Evolutionary conservation across 129 eudicot species (phyloP), one percentile per base, ranked within the genome.

Genomic region (Apium graveolens): DNA sequence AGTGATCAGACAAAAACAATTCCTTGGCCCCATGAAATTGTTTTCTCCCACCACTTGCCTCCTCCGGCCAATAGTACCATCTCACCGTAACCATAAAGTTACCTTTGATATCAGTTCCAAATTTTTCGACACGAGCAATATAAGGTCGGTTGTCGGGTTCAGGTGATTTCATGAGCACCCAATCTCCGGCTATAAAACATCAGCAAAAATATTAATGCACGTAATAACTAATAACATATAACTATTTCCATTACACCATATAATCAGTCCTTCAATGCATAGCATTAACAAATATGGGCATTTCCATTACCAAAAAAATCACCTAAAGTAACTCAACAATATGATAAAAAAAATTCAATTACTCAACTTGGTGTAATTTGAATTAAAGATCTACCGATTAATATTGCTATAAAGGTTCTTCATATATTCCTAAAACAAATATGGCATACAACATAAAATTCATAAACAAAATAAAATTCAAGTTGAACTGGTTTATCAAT

Each of bases 21-120:
- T 89, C 97, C 78, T 89, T 91, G 0, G 82, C 55, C 41, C 93
- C 97, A 84, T 91, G 93, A 80, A 87, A 89, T 74, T 79, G 86
- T 51, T 86, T 83, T 76, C 97, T 82, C 77, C 97, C 97, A 66
- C 93, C 90, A 18, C 78, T 81, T 5, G 93, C 82, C 81, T 91
- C 93, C 86, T 89, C 93, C 1, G 97, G 93, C 75, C 93, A 81
- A 63, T 91, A 91, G 77, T 87, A 91, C 97, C 93, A 89, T 81
- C 87, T 79, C 55, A 89, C 90, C 29, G 73, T 78, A 43, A 91
- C 91, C 80, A 75, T 89, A 81, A 85, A 77, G 42, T 82, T 82
- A 71, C 82, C 88, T 76, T 90, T 86, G 32, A 68, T 84, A 84
- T 91, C 97, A 21, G 89, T 83, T 84, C 85, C 90, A 39, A 89